Percentiles rank a stretch among this genome's conserved stretches.
These are phyloP conservation scores for Dendrobium officinale DNA, from an alignment of 106 monocot species.

Conservation along the genomic window DNA sequence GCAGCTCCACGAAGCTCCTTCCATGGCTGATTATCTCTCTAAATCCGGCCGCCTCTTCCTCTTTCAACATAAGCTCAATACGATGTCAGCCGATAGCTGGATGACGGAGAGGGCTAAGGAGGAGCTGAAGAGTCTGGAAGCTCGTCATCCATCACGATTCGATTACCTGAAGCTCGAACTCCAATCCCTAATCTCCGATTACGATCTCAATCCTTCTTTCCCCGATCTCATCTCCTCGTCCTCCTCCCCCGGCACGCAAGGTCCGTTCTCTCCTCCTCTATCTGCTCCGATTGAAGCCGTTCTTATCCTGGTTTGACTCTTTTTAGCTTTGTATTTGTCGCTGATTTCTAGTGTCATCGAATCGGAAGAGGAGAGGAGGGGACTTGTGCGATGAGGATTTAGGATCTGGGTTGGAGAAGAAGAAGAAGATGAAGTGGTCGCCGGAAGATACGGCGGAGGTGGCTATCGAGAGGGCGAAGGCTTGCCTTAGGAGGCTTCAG, in stretches of 20 bases:
- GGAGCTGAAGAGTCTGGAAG: background rate
- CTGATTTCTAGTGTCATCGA: background rate
- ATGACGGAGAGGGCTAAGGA: background rate
- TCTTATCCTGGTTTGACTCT: background rate
- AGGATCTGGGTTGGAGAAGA: background rate
- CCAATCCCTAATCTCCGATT: conserved; percentile 2
- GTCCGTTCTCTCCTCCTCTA: background rate
- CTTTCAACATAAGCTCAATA: background rate
- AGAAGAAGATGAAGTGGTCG: background rate
- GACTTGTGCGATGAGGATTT: background rate
- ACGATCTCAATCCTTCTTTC: background rate
- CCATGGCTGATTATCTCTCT: background rate
- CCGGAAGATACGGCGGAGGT: background rate
- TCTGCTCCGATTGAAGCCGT: background rate
- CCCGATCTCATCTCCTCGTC: background rate
- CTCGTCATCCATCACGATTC: background rate
- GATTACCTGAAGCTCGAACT: conserved; percentile 6
- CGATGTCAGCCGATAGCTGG: background rate
- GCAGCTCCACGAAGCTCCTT: background rate
- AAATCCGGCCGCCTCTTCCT: no score
- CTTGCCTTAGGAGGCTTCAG: conserved; percentile 1
- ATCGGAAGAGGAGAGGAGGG: background rate
- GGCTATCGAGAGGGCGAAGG: background rate
- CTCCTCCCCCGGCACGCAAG: background rate
- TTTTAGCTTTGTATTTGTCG: background rate